Base-by-base conservation (phyloP, 2,329 filamentous ascomycete genomes). In the Sporothrix mexicana region DNA sequence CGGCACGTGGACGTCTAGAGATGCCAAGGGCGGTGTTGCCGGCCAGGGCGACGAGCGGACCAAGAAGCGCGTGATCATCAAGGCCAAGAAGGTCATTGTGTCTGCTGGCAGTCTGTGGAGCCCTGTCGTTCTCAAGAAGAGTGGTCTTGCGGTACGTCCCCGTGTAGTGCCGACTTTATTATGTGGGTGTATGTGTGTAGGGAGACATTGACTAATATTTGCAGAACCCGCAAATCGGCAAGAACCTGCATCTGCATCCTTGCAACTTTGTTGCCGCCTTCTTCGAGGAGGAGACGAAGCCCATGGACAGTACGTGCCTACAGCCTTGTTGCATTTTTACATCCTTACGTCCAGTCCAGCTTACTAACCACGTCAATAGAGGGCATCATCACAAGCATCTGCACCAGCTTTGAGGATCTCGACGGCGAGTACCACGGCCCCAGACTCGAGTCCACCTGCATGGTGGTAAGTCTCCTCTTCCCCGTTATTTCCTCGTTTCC, bases 161-260 rank as follows among this genome's bases (percentile, higher is more conserved):
- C 30, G 30, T 2, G n/a, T 9, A 9, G 8, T n/a, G 15, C 49
- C 15, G 15, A 6, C 15, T 17, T 17, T 7, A 49, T 13, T 9
- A 49, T 15, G 17, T 13, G 20, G 2, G 49, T 6, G 15, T 20
- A 53, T 9, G 15, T 20, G 30, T 36, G 30, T 30, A 5, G 30
- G 5, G 7, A 36, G 30, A 36, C 30, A 36, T 36, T 36, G 30
- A 64, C 36, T 43, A 13, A 62, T 8, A 13, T 23, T 45, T 2
- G 15, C 77, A 90, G 84, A 97, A 97, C 79, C 86, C 86, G 3
- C 91, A 97, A 72, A 91, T 98, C 75, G 95, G 95, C 36, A 88
- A 86, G 8, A 93, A 98, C 77, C 87, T 98, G 3, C 86, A 96
- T 77, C 81, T 97, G 0, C 95, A 98, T 78, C 95, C 94, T 1